These are phyloP conservation scores for Myxozyma udenii DNA, from an alignment of 805 yeast genomes.

Conservation along the genomic window DNA sequence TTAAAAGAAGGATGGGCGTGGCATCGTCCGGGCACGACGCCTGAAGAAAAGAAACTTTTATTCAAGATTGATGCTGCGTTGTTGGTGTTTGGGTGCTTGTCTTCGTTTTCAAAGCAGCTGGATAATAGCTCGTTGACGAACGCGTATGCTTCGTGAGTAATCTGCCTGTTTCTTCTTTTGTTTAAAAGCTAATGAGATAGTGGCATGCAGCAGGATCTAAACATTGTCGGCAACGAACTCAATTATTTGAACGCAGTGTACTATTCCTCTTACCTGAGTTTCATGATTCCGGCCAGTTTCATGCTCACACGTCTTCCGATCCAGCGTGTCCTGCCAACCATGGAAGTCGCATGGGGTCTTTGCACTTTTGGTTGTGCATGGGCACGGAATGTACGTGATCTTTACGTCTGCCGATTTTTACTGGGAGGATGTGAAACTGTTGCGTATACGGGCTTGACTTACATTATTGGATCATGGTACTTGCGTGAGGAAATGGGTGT, in stretches of 20 bases:
- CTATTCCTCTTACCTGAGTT: constrained; percentile 36
- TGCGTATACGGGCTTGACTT: constrained; percentile 50
- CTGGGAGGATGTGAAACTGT: constrained; percentile 70
- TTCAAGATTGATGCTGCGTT: constrained; percentile 39
- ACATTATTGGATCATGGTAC: constrained; percentile 53
- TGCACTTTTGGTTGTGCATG: constrained; percentile 56
- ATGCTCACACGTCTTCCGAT: constrained; percentile 39
- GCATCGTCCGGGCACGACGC: constrained; percentile 36
- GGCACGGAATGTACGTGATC: constrained; percentile 38
- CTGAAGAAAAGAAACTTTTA: constrained; percentile 37
- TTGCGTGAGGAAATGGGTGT: constrained; percentile 52
- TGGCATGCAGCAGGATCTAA: constrained; percentile 53
- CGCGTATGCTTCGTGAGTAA: constrained; percentile 48
- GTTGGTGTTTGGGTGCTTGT: constrained; percentile 38
- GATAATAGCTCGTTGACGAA: constrained; percentile 50
- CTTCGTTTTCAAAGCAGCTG: constrained; percentile 49
- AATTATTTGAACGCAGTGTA: constrained; percentile 36
- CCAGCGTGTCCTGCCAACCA: constrained; percentile 36
- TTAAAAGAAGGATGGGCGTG: constrained; percentile 29
- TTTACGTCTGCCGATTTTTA: constrained; percentile 63
- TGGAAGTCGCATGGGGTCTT: constrained; percentile 56
- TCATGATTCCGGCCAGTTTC: constrained; percentile 39
- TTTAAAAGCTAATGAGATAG: constrained; percentile 6
- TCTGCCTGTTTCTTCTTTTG: neutral
- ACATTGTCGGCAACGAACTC: constrained; percentile 47